Base-by-base conservation (phyloP, 768 basidiomycete species). In the Termitomyces sp. region DNA sequence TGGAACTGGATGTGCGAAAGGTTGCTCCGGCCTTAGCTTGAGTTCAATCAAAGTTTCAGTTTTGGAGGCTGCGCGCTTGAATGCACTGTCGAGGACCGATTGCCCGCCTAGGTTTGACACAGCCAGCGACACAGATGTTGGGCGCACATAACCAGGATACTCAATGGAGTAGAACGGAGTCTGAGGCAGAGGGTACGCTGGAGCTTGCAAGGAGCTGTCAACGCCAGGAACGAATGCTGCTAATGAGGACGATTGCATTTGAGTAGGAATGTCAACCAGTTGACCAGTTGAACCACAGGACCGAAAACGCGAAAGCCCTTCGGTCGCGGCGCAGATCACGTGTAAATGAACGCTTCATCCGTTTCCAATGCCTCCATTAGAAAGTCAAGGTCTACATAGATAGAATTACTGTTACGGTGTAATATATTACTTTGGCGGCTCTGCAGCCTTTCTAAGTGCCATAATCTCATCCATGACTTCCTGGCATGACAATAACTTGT, bases 71-170 rank as follows among this genome's bases (percentile, higher is more conserved):
- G 79, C 81, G 37, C 89, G 84, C 65, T 82, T 86, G 77, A 98
- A 96, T 14, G 88, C 92, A 53, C 76, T 81, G 59, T 95, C 88
- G 4, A 98, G 77, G 62, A 81, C 82, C 32, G 80, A 68, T 65
- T 89, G 88, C 4, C 91, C 88, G 2, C 91, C 92, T 11, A 92
- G 79, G 60, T 80, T 85, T 51, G 80, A 75, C 48, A 94, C 72
- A 2, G 88, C 92, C 17, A 78, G 65, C 0, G 85, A 79, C 5
- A 87, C 80, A 38, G 92, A 90, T 1, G 80, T 70, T 3, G 79
- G 73, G 14, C 80, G 74, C 57, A 97, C 87, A 65, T 93, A 92
- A 63, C 94, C 94, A 7, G 94, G 94, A 75, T 94, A 96, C 72
- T 97, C 95, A 63, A 96, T 79, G 5, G 92, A 89, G 69, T 89